phyloP scores from a whole-genome alignment of 2,329 filamentous ascomycete genomes.

The Colletotrichum sp. region DNA sequence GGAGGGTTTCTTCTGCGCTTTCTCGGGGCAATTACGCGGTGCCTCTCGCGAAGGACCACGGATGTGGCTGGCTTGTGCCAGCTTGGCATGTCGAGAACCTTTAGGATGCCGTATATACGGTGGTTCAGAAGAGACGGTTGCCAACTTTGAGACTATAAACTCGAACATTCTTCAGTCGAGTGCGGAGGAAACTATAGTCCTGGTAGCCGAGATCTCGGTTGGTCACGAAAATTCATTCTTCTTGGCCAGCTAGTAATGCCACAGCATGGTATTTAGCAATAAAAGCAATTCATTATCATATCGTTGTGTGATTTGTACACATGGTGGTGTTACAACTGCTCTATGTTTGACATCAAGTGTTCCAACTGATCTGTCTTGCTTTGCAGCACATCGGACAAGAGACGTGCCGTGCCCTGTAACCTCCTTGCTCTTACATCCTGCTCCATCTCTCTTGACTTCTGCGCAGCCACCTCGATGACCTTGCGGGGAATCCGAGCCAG shows the following conservation, averaged over 20 bases:
- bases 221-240: not conserved
- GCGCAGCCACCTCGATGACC: constrained; percentile 80
- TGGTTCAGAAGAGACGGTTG: not conserved
- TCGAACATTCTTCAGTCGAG: not conserved
- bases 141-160: not conserved
- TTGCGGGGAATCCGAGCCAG: constrained; percentile 80
- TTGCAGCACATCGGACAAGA: constrained; percentile 47
- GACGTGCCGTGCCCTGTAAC: constrained; percentile 53
- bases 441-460: constrained; percentile 83
- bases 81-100: not conserved
- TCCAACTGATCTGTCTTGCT: constrained; percentile 50
- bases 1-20: not conserved
- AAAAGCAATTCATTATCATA: constrained; percentile 1
- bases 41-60: not conserved
- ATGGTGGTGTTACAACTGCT: constrained; percentile 55
- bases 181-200: not conserved
- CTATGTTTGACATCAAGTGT: constrained; percentile 59
- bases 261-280: not conserved
- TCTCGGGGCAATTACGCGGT: not conserved
- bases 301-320: not conserved
- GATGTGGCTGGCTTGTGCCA: not conserved
- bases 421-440: constrained; percentile 69
- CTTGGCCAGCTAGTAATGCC: not conserved
- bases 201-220: not conserved
- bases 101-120: not conserved